Conservation (phyloP, 768 basidiomycete genomes). For the Coprinopsis cinerea region DNA sequence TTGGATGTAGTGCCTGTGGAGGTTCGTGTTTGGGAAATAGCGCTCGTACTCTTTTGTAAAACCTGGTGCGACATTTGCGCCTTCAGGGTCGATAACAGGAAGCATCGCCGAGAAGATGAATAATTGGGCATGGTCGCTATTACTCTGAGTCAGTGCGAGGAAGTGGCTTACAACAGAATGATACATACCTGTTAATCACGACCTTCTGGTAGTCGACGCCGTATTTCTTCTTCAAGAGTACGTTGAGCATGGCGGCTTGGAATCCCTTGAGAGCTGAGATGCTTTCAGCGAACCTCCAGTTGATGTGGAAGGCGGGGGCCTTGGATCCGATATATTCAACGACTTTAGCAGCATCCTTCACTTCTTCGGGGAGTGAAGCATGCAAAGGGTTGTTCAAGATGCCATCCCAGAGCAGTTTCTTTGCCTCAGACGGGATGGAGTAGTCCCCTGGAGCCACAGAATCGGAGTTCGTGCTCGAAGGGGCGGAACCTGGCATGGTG, state of each 20-base stretch:
- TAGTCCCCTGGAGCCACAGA: constrained; percentile 1
- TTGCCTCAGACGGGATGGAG: constrained; percentile 11
- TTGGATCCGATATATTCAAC: constrained; percentile 15
- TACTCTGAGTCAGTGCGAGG: neutral
- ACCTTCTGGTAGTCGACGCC: constrained; percentile 18
- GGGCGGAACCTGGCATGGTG: too few relatives aligned
- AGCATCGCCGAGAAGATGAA: constrained; percentile 15
- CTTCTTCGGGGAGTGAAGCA: constrained; percentile 3
- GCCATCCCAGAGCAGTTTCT: constrained; percentile 10
- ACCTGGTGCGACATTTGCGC: constrained; percentile 7
- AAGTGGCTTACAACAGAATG: neutral
- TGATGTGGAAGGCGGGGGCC: constrained; percentile 16
- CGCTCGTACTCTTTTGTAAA: neutral
- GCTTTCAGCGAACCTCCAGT: constrained; percentile 24
- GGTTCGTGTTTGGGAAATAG: constrained; percentile 15
- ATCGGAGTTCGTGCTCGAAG: too few relatives aligned
- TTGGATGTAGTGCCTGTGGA: constrained; percentile 3
- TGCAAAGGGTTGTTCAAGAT: constrained; percentile 14
- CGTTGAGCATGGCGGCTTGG: constrained; percentile 21
- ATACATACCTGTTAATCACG: constrained; percentile 19
- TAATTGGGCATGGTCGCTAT: constrained; percentile 19
- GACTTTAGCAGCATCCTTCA: constrained; percentile 11
- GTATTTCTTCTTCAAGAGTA: constrained; percentile 19
- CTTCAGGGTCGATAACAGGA: constrained; percentile 14
- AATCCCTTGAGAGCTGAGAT: constrained; percentile 23